Evolutionary conservation across 371 early-diverging fungal genomes (phyloP), one percentile per base, ranked within the genome.

Genomic region (Conidiobolus incongruus): DNA sequence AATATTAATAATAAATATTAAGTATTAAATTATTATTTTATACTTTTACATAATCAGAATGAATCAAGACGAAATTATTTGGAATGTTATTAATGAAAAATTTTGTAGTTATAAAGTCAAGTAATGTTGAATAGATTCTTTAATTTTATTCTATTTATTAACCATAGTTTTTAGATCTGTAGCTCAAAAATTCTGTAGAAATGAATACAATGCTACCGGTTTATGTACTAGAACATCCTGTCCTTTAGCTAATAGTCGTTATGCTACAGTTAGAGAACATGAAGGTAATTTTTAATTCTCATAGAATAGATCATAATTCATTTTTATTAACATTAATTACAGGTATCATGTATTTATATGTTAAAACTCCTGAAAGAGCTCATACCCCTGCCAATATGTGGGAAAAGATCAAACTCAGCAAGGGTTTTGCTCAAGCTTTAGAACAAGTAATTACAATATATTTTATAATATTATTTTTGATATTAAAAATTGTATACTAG

Each of bases 131-230:
- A 40, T 29, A 23, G 40, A 7, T 35, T n/a, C 13, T 28, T 28
- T 30, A n/a, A n/a, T n/a, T n/a, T n/a, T n/a, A n/a, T n/a, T n/a
- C n/a, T n/a, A n/a, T n/a, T n/a, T n/a, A n/a, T n/a, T n/a, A n/a
- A n/a, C n/a, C n/a, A n/a, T n/a, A n/a, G n/a, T n/a, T n/a, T n/a
- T n/a, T 60, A 82, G 76, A 54, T 91, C 92, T 10, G 59, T 70
- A 19, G 76, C 75, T 23, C 81, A 80, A 41, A 77, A 70, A 55
- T 88, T 99, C 48, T 99, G 99, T 66, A 81, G 91, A 52, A 95
- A 98, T 57, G 82, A 82, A 56, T 88, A 95, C 68, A 99, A 98
- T 62, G 83, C 96, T 6, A 92, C 99, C 6, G 99, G 99, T 35
- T 71, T 95, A 19, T 99, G 99, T 71, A 86, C 81, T 63, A 73